Evolutionary conservation across 1,284 basidiomycete species (phyloP).

Genomic region (Porphyrellus sp.): DNA sequence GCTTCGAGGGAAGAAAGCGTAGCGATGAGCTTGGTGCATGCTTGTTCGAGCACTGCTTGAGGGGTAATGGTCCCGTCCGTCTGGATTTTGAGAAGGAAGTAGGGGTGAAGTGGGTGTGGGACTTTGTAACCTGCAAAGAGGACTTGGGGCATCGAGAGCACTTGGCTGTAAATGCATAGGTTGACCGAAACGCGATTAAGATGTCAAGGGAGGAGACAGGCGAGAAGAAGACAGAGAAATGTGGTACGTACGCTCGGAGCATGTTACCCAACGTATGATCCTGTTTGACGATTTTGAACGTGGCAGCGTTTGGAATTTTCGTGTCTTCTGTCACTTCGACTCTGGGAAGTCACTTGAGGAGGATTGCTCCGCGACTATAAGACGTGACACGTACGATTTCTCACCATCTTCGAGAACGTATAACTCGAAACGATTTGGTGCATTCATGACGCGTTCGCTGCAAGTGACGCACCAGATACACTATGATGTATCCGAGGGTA

Average conservation of each 20-base stretch:
- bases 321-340: not conserved
- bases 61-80: constrained; percentile 89
- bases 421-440: constrained; percentile 88
- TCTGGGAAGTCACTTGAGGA: not conserved
- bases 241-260: constrained; percentile 78
- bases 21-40: constrained; percentile 80
- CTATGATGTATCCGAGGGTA: not conserved
- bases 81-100: constrained; percentile 93
- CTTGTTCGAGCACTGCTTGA: constrained; percentile 78
- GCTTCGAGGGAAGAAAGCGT: constrained; percentile 65
- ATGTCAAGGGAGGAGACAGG: not conserved
- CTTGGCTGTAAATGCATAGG: constrained; percentile 59
- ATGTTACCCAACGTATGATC: constrained; percentile 97
- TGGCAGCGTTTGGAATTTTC: constrained; percentile 85
- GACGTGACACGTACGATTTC: constrained; percentile 65
- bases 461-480: not conserved
- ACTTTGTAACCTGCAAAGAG: constrained; percentile 98
- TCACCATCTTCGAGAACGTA: constrained; percentile 92
- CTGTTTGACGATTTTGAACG: constrained; percentile 91
- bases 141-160: constrained; percentile 79
- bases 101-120: constrained; percentile 92
- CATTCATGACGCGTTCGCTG: constrained; percentile 65
- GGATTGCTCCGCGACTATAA: not conserved
- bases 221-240: not conserved
- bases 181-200: constrained; percentile 8